Conservation (phyloP, 1,284 basidiomycete genomes). For the Apiotrichum brassicae region DNA sequence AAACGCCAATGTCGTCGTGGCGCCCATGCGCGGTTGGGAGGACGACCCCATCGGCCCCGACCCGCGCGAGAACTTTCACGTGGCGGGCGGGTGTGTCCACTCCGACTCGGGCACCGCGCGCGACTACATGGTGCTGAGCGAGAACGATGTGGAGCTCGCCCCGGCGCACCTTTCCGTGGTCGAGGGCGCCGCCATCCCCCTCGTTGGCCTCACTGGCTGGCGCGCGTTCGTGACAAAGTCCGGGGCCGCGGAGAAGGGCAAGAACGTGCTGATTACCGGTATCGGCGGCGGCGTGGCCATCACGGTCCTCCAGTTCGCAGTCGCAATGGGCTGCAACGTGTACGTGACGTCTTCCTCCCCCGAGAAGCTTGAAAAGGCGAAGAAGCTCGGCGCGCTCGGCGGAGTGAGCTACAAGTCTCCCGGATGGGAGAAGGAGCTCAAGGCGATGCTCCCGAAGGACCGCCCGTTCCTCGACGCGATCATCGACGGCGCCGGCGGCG, state of each 20-base stretch:
- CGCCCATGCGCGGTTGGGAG: constrained; percentile 15
- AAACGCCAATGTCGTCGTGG: constrained; percentile 1
- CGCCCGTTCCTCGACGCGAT: constrained; percentile 16
- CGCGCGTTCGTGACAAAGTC: constrained; percentile 16
- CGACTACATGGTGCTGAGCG: constrained; percentile 12
- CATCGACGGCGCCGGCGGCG: constrained; percentile 17
- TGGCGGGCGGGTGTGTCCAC: constrained; percentile 8
- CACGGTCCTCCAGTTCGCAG: constrained; percentile 15
- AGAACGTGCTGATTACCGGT: constrained; percentile 17
- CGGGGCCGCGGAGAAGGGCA: constrained; percentile 8
- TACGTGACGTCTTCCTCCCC: constrained; percentile 9
- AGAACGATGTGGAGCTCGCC: constrained; percentile 16
- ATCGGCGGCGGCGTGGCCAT: constrained; percentile 19
- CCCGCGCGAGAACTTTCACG: constrained; percentile 10
- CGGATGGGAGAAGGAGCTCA: constrained; percentile 19
- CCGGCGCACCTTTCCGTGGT: constrained; percentile 9
- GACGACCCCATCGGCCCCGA: constrained; percentile 9
- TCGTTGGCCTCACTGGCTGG: constrained; percentile 15
- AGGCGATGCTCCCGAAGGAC: constrained; percentile 13
- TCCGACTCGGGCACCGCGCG: constrained; percentile 15
- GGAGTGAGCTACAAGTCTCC: constrained; percentile 13
- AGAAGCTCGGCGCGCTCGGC: constrained; percentile 14
- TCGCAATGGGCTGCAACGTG: constrained; percentile 12
- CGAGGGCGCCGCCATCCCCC: constrained; percentile 13
- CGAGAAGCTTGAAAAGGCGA: constrained; percentile 12